Evolutionary conservation across 495 filamentous ascomycete species (phyloP), one percentile per base, ranked within the genome.

Genomic region (Penicillium paradoxum): DNA sequence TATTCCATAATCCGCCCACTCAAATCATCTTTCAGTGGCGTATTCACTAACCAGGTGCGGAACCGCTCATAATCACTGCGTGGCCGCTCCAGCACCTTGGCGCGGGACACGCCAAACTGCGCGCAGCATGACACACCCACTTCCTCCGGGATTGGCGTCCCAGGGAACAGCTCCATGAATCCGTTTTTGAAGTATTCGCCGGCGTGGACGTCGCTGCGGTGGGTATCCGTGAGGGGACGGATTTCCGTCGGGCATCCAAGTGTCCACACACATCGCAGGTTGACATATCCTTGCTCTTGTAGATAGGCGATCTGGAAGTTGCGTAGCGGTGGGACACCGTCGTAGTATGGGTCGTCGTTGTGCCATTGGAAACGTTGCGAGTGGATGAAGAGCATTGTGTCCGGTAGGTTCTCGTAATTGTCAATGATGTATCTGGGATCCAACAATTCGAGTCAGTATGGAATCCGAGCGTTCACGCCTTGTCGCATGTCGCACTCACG

Each of bases 1-100:
- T 85, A 89, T 65, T 90, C 86, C 73, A 88, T 78, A 22, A 90
- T 79, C 9, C 85, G 63, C n/a, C 86, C 86, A 32, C 77, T 83
- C 48, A 81, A 55, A 27, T 72, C 71, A 58, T 87, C 82, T 6
- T 67, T 61, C 39, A 88, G 60, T 3, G 65, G 54, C 21, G 86
- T 88, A 10, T 77, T 59, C 13, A 77, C 25, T 32, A 89, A 56
- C 86, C 86, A 89, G 10, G 79, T 65, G 19, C 82, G 67, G 58
- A 70, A 86, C 4, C 69, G 70, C 44, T 75, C 56, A 49, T 88
- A 89, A 22, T 83, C 79, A 36, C 74, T 75, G 52, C 68, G 70
- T 4, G 80, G 63, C 1, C 59, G 66, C 48, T 72, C 60, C 17
- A 55, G 60, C 3, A 89, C 71, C 36, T 75, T 74, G 10, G 77